phyloP scores from a whole-genome alignment of 2,329 filamentous ascomycete genomes.

The Hymenoscyphus occultus region DNA sequence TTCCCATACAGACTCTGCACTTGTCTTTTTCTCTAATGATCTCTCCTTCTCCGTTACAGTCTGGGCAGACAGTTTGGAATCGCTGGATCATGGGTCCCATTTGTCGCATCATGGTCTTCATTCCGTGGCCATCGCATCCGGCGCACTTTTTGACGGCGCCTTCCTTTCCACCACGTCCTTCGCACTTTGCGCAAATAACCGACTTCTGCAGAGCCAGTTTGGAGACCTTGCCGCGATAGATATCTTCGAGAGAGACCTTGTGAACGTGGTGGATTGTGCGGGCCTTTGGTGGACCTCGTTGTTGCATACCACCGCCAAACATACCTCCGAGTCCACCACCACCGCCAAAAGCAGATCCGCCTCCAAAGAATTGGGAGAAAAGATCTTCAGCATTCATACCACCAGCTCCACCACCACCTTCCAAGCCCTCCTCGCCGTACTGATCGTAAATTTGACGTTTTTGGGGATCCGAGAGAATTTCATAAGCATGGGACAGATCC shows the following conservation, averaged over 20 bases:
- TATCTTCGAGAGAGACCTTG: constrained; percentile 96
- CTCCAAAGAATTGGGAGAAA: constrained; percentile 95
- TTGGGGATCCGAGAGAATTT: constrained; percentile 86
- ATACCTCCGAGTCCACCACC: constrained; percentile 71
- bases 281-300: constrained; percentile 79
- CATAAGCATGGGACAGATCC: constrained; percentile 92
- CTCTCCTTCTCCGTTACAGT: constrained; percentile 97
- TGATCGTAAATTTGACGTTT: constrained; percentile 94
- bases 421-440: constrained; percentile 94
- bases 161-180: constrained; percentile 93
- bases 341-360: constrained; percentile 60
- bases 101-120: constrained; percentile 99
- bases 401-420: constrained; percentile 73
- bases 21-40: constrained; percentile 95
- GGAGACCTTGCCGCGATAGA: constrained; percentile 96
- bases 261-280: constrained; percentile 97
- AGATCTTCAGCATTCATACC: constrained; percentile 96
- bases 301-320: constrained; percentile 73
- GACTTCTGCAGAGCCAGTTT: constrained; percentile 97
- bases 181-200: constrained; percentile 92
- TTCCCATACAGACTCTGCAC: constrained; percentile 93
- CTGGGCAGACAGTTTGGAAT: constrained; percentile 98
- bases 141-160: constrained; percentile 92
- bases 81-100: constrained; percentile 99
- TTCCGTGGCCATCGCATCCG: constrained; percentile 89